Conservation (phyloP, 2,329 filamentous ascomycete genomes). For the Stromatinia cepivora region DNA sequence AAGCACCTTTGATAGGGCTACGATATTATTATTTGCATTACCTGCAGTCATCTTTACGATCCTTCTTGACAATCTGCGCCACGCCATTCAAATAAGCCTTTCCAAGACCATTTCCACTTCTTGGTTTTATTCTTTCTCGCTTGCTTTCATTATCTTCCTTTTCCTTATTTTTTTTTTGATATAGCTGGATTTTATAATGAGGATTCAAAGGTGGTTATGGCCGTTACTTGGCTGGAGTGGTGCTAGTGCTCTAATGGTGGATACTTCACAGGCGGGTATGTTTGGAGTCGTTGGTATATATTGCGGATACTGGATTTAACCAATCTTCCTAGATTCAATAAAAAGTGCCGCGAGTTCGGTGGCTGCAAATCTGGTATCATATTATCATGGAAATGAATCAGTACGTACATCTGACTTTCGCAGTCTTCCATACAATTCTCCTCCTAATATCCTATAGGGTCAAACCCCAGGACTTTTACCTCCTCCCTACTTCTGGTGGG, state of each 20-base stretch:
- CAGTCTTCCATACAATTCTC: conserved; percentile 43
- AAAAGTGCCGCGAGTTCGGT: conserved; percentile 41
- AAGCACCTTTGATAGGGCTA: conserved; percentile 37
- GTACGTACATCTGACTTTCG: conserved; percentile 33
- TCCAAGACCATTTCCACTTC: conserved; percentile 18
- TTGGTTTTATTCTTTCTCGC: not conserved
- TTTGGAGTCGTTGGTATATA: not conserved
- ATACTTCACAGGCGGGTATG: conserved; percentile 35
- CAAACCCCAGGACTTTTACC: conserved; percentile 52
- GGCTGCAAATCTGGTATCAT: conserved; percentile 51
- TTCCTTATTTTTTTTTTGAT: not conserved
- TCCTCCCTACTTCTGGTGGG: conserved; percentile 55
- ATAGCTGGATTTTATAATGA: conserved; percentile 32
- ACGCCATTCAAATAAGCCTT: conserved; percentile 1
- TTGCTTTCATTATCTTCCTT: conserved; percentile 12
- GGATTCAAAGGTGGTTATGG: conserved; percentile 32
- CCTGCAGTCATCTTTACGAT: conserved; percentile 12
- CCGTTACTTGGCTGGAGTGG: conserved; percentile 26
- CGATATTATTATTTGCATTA: conserved; percentile 18
- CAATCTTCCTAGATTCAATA: conserved; percentile 37
- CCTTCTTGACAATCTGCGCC: conserved; percentile 7
- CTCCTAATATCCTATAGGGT: conserved; percentile 49
- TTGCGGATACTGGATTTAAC: conserved; percentile 1
- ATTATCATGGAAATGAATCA: conserved; percentile 54
- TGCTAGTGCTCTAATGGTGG: conserved; percentile 32